Percentiles rank a stretch among this genome's conserved stretches.
Conservation (phyloP, 352 stramenopile species). For the Saprolegnia parasitica region DNA sequence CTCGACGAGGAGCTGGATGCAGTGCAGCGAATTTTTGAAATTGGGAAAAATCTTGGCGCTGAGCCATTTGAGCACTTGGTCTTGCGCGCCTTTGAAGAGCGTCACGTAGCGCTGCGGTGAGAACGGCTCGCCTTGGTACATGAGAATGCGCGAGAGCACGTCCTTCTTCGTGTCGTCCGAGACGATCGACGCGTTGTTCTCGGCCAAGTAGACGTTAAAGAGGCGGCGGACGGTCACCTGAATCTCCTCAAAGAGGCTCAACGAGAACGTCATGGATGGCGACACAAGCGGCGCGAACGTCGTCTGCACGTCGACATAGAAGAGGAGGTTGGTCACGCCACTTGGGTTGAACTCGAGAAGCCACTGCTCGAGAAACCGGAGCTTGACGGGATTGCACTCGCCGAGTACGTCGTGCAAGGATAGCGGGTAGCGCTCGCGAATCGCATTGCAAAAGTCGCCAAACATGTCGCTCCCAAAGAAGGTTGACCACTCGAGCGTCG, state of each 20-base stretch:
- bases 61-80: conserved; percentile 69
- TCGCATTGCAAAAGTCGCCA: conserved; percentile 44
- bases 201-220: conserved; percentile 62
- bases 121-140: conserved; percentile 68
- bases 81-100: conserved; percentile 65
- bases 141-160: conserved; percentile 61
- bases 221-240: conserved; percentile 54
- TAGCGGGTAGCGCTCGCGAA: conserved; percentile 51
- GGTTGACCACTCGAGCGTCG: conserved; percentile 46
- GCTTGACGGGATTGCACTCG: conserved; percentile 39
- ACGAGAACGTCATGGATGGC: conserved; percentile 40
- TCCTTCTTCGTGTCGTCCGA: conserved; percentile 50
- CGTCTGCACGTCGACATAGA: conserved; percentile 75
- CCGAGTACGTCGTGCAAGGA: conserved; percentile 62
- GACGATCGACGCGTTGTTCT: conserved; percentile 40
- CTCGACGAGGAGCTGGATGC: conserved; percentile 66
- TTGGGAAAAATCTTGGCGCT: conserved; percentile 52
- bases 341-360: conserved; percentile 33
- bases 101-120: conserved; percentile 60
- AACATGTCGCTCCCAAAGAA: conserved; percentile 52
- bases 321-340: conserved; percentile 51
- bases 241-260: conserved; percentile 70
- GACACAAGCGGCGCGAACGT: conserved; percentile 55
- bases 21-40: conserved; percentile 55
- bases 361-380: conserved; percentile 51